Percentiles rank a stretch among this genome's conserved stretches.
Evolutionary conservation across 2,329 filamentous ascomycete genomes (phyloP).

Genomic region (Blastomyces parvus): DNA sequence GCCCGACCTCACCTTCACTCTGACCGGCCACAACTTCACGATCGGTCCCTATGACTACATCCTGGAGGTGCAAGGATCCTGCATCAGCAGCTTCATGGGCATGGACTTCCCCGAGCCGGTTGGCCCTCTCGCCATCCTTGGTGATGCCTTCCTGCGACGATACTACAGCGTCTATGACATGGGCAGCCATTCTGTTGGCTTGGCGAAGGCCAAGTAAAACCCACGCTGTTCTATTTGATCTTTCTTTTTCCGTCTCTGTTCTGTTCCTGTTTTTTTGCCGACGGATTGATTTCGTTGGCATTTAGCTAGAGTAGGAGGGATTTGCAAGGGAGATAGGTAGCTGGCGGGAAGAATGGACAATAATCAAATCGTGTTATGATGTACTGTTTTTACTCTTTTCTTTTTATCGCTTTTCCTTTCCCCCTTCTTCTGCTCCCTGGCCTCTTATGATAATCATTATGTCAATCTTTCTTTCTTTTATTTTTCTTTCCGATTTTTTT

Average conservation of each 20-base stretch:
- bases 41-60: slow-evolving; percentile 89
- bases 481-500: neutral
- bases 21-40: slow-evolving; percentile 86
- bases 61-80: slow-evolving; percentile 86
- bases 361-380: neutral
- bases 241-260: neutral
- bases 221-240: neutral
- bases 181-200: slow-evolving; percentile 75
- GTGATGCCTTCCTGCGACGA: slow-evolving; percentile 50
- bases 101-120: slow-evolving; percentile 83
- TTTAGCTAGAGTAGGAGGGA: neutral
- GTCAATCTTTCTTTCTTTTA: neutral
- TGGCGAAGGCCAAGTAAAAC: slow-evolving; percentile 65
- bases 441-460: neutral
- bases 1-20: slow-evolving; percentile 83
- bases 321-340: neutral
- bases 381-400: neutral
- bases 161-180: slow-evolving; percentile 92
- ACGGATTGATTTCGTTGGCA: neutral
- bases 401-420: neutral
- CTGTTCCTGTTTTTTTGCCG: no score
- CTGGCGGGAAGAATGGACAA: neutral
- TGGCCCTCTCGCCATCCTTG: slow-evolving; percentile 87
- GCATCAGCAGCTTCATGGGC: slow-evolving; percentile 95
- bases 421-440: neutral